A percentile compares a stretch with the other conserved stretches of the same genome.
These are phyloP conservation scores for Phytophthora cactorum DNA, from an alignment of 352 stramenopile genomes.

Conservation along the genomic window DNA sequence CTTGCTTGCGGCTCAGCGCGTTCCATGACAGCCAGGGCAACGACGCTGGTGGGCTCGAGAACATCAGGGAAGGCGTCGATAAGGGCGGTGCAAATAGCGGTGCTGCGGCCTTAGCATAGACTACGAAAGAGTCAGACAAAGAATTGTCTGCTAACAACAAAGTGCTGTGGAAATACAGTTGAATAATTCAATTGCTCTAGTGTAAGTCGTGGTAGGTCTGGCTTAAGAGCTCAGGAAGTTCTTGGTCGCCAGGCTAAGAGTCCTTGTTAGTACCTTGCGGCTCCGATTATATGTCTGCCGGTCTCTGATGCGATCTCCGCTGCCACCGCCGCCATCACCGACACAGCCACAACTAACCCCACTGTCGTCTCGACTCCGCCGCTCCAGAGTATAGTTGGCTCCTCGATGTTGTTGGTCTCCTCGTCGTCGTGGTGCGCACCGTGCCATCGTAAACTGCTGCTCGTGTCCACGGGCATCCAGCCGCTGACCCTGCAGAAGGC, in stretches of 20 bases:
- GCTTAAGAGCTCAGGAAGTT: not conserved
- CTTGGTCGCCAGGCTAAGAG: not conserved
- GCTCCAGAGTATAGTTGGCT: conserved; percentile 21
- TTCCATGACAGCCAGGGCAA: conserved; percentile 34
- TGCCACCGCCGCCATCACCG: conserved; percentile 29
- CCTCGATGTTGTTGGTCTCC: conserved; percentile 6
- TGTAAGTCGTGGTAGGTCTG: not conserved
- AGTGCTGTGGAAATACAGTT: conserved; percentile 6
- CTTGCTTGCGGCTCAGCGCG: conserved; percentile 9
- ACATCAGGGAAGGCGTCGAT: conserved; percentile 18
- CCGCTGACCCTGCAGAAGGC: conserved; percentile 24
- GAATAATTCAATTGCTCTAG: conserved; percentile 12
- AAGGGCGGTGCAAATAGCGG: conserved; percentile 25
- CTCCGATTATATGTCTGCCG: not conserved
- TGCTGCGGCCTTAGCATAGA: conserved; percentile 7
- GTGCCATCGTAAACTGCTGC: conserved; percentile 25
- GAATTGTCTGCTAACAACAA: too few species aligned
- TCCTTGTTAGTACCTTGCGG: conserved; percentile 16
- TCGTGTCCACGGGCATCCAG: conserved; percentile 22
- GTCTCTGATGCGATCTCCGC: conserved; percentile 26
- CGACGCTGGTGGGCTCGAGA: conserved; percentile 30
- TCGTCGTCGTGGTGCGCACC: conserved; percentile 10
- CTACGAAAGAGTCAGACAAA: too few species aligned
- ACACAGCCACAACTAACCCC: conserved; percentile 28
- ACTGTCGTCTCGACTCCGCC: conserved; percentile 28